Conservation (phyloP, 2,329 filamentous ascomycete species). For the Sphaerulina musiva region DNA sequence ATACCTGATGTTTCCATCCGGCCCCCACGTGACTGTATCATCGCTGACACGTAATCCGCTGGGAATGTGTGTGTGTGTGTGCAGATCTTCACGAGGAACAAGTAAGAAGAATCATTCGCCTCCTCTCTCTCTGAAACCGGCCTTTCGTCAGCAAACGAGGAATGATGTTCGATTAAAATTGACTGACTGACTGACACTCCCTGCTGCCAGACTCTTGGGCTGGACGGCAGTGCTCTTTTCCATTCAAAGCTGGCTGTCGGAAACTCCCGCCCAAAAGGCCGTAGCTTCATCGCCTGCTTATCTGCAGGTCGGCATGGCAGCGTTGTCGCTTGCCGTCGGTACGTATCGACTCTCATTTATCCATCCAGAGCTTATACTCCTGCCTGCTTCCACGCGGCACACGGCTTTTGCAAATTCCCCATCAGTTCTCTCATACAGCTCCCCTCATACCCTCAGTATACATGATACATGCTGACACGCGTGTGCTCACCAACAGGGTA, state of each 20-base stretch:
- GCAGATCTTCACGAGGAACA: constrained; percentile 83
- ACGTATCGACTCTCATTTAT: constrained; percentile 23
- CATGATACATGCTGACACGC: constrained; percentile 34
- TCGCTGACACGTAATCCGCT: constrained; percentile 23
- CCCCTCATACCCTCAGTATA: too few relatives aligned
- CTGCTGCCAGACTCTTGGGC: constrained; percentile 51
- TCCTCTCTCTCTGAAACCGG: too few relatives aligned
- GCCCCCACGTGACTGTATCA: constrained; percentile 10
- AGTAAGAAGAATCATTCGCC: constrained; percentile 45
- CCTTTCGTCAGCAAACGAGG: too few relatives aligned
- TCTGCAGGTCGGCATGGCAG: constrained; percentile 71
- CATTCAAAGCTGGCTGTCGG: constrained; percentile 69
- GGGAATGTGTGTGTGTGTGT: constrained; percentile 1
- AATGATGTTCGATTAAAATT: too few relatives aligned
- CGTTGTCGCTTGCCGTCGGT: constrained; percentile 43
- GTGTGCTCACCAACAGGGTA: constrained; percentile 1
- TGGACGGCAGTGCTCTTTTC: constrained; percentile 69
- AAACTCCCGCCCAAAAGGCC: constrained; percentile 62
- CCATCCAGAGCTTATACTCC: neutral
- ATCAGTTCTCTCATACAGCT: too few relatives aligned
- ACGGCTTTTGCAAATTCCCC: neutral
- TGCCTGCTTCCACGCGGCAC: neutral
- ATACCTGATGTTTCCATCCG: neutral
- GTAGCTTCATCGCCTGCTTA: constrained; percentile 62
- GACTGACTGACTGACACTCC: too few relatives aligned